Evolutionary conservation across 2,329 filamentous ascomycete species (phyloP).

Genomic region (Catunica adiposa): DNA sequence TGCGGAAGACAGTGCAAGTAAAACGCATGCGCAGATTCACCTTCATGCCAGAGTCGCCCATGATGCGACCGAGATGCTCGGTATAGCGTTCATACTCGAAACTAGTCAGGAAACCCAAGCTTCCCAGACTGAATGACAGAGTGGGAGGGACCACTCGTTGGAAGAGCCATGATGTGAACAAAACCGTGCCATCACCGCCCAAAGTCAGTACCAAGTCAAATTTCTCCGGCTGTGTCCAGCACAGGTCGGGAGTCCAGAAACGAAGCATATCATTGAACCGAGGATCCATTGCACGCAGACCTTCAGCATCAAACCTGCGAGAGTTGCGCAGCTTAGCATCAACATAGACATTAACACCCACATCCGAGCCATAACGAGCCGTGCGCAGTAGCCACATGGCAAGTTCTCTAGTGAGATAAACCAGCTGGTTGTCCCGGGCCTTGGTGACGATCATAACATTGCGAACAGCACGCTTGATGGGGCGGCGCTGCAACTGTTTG

Average conservation of each 20-base stretch:
- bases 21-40: constrained; percentile 98
- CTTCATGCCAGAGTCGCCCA: constrained; percentile 91
- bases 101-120: constrained; percentile 73
- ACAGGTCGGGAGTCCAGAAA: constrained; percentile 94
- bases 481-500: constrained; percentile 80
- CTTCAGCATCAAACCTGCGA: constrained; percentile 66
- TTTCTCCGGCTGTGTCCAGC: constrained; percentile 82
- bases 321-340: constrained; percentile 83
- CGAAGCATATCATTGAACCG: constrained; percentile 70
- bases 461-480: constrained; percentile 77
- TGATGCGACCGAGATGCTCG: constrained; percentile 68
- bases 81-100: constrained; percentile 83
- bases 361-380: constrained; percentile 70
- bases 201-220: constrained; percentile 89
- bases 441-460: constrained; percentile 99
- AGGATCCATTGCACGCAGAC: constrained; percentile 55
- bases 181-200: constrained; percentile 71
- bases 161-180: constrained; percentile 86
- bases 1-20: constrained; percentile 88
- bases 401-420: constrained; percentile 74
- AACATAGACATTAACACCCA: constrained; percentile 97
- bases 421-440: constrained; percentile 84
- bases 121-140: constrained; percentile 68
- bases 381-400: constrained; percentile 76
- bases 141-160: constrained; percentile 76